These are phyloP conservation scores for Parafenestella ontariensis DNA, from an alignment of 2,329 filamentous ascomycete species.

Conservation along the genomic window DNA sequence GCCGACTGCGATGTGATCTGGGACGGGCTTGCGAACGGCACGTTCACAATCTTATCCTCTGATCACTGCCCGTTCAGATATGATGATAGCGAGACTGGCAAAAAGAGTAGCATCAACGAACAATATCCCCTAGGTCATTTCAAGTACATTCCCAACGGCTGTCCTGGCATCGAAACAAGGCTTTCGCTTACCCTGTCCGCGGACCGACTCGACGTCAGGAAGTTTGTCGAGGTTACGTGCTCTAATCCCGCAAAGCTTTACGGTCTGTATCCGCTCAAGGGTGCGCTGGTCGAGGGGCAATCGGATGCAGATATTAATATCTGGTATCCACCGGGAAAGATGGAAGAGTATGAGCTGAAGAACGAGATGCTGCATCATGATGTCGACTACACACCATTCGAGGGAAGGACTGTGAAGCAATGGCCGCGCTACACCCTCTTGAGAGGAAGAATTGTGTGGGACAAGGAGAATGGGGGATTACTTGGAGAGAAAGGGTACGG, in stretches of 20 bases:
- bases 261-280: conserved; percentile 62
- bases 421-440: conserved; percentile 69
- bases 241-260: conserved; percentile 66
- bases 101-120: conserved; percentile 57
- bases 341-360: conserved; percentile 54
- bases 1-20: conserved; percentile 61
- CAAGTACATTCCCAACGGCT: conserved; percentile 65
- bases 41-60: conserved; percentile 60
- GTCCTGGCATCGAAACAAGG: conserved; percentile 65
- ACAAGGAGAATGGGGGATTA: conserved; percentile 60
- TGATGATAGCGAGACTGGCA: conserved; percentile 48
- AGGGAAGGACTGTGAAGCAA: conserved; percentile 63
- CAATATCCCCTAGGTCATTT: conserved; percentile 58
- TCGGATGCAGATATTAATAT: conserved; percentile 64
- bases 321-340: conserved; percentile 52
- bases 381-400: conserved; percentile 69
- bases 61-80: conserved; percentile 60
- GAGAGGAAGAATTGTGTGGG: conserved; percentile 66
- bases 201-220: conserved; percentile 53
- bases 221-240: conserved; percentile 63
- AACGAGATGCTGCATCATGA: conserved; percentile 67
- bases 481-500: conserved; percentile 59
- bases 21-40: conserved; percentile 59
- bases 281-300: conserved; percentile 56
- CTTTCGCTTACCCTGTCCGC: conserved; percentile 56